Conservation (phyloP, 352 stramenopile genomes). For the Globisporangium paroecandrum region DNA sequence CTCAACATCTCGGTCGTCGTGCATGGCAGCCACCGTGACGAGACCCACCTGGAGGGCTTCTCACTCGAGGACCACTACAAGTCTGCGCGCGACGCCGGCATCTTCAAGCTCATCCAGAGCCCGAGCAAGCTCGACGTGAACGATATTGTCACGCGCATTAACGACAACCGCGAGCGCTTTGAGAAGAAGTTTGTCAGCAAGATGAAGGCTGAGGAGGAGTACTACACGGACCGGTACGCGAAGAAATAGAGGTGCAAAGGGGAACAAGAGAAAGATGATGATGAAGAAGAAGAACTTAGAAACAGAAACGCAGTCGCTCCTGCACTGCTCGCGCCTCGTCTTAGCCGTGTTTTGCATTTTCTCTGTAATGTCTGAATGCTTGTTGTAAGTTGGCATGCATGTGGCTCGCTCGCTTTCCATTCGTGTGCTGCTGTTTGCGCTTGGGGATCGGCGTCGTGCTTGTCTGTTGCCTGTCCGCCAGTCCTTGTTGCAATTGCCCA, state of each 20-base stretch:
- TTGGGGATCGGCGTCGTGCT: background rate
- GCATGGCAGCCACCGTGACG: constrained; percentile 84
- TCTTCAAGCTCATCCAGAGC: constrained; percentile 80
- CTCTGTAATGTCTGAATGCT: constrained; percentile 8
- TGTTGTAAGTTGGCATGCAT: background rate
- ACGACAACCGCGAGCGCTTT: constrained; percentile 86
- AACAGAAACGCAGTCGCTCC: background rate
- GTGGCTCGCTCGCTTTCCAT: background rate
- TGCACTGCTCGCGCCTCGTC: background rate
- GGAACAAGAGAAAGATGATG: background rate
- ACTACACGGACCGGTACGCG: constrained; percentile 88
- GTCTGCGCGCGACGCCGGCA: constrained; percentile 68
- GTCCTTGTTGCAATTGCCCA: too few relatives aligned
- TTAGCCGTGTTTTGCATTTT: background rate
- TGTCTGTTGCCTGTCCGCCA: background rate
- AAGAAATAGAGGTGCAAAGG: constrained; percentile 27
- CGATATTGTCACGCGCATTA: constrained; percentile 88
- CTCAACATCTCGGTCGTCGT: constrained; percentile 84
- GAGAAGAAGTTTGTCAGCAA: constrained; percentile 93
- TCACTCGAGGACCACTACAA: constrained; percentile 82
- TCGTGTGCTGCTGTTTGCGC: background rate
- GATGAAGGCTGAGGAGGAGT: constrained; percentile 91
- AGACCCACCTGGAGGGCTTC: constrained; percentile 50
- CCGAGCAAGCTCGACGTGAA: constrained; percentile 77
- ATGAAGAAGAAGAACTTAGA: constrained; percentile 1